Conservation (phyloP, 2,329 filamentous ascomycete species). For the Emergomyces africanus region DNA sequence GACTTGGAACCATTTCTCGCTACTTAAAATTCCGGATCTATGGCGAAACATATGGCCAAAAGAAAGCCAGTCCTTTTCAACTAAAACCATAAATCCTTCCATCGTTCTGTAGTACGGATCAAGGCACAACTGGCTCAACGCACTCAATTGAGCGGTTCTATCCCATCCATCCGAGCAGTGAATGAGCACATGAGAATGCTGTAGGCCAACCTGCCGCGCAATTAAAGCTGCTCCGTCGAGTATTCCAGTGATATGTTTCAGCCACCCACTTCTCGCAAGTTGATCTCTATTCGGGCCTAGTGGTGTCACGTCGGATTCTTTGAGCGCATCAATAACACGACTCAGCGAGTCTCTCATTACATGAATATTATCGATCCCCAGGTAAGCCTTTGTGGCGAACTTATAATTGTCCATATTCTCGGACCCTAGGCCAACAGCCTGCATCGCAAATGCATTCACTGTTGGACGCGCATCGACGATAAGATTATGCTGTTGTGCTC, state of each 20-base stretch:
- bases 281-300: conserved; percentile 70
- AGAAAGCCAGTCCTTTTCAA: conserved; percentile 96
- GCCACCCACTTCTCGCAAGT: conserved; percentile 74
- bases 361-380: conserved; percentile 97
- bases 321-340: conserved; percentile 77
- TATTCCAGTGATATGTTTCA: conserved; percentile 75
- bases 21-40: conserved; percentile 73
- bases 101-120: conserved; percentile 93
- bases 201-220: conserved; percentile 74
- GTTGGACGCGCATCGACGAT: conserved; percentile 93
- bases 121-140: conserved; percentile 80
- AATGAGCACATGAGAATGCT: conserved; percentile 88
- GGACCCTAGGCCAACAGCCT: conserved; percentile 81
- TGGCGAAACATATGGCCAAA: conserved; percentile 97
- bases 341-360: conserved; percentile 89
- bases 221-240: conserved; percentile 77
- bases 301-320: conserved; percentile 79
- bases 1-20: conserved; percentile 86
- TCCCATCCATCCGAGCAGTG: conserved; percentile 99
- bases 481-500: conserved; percentile 82
- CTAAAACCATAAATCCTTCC: conserved; percentile 82
- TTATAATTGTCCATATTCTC: conserved; percentile 98
- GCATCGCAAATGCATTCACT: conserved; percentile 89
- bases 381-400: conserved; percentile 77
- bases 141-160: conserved; percentile 86